phyloP scores from a whole-genome alignment of 1,284 basidiomycete genomes.

The Coniophora puteana region DNA sequence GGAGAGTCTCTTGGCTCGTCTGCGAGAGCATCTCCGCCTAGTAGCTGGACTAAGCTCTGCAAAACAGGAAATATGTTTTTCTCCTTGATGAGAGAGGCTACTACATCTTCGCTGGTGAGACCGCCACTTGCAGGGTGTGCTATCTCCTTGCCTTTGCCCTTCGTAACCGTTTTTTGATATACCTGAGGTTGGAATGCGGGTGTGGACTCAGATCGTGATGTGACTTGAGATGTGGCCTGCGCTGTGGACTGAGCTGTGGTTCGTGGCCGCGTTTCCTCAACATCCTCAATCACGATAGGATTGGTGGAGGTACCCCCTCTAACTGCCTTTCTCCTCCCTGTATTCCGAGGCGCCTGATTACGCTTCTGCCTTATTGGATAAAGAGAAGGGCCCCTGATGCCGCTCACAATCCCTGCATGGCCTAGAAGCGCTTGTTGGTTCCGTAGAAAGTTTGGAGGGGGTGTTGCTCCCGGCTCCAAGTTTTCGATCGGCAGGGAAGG shows the following conservation, averaged over 20 bases:
- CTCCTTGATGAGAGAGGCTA: conserved; percentile 54
- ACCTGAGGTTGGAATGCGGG: conserved; percentile 17
- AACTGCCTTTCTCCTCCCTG: too few relatives aligned
- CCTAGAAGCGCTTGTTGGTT: conserved; percentile 69
- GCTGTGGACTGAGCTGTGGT: too few relatives aligned
- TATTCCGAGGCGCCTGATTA: conserved; percentile 5
- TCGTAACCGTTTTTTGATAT: conserved; percentile 36
- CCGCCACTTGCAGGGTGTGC: too few relatives aligned
- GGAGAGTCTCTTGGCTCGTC: too few relatives aligned
- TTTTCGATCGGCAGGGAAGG: conserved; percentile 52
- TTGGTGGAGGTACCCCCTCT: conserved; percentile 54
- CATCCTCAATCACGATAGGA: conserved; percentile 69
- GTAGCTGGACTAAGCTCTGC: conserved; percentile 53
- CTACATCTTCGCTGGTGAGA: conserved; percentile 55
- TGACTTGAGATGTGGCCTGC: too few relatives aligned
- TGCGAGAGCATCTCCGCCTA: too few relatives aligned
- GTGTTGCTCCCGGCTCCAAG: conserved; percentile 55
- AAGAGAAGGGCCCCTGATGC: conserved; percentile 55
- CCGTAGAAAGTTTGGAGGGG: conserved; percentile 67
- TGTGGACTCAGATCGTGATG: conserved; percentile 10
- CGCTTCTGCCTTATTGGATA: conserved; percentile 27
- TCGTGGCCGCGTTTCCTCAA: conserved; percentile 25
- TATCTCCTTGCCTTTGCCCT: too few relatives aligned
- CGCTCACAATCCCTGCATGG: conserved; percentile 62
- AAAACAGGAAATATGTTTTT: conserved; percentile 66